phyloP scores from a whole-genome alignment of 2,329 filamentous ascomycete genomes.

The Beauveria varroae region DNA sequence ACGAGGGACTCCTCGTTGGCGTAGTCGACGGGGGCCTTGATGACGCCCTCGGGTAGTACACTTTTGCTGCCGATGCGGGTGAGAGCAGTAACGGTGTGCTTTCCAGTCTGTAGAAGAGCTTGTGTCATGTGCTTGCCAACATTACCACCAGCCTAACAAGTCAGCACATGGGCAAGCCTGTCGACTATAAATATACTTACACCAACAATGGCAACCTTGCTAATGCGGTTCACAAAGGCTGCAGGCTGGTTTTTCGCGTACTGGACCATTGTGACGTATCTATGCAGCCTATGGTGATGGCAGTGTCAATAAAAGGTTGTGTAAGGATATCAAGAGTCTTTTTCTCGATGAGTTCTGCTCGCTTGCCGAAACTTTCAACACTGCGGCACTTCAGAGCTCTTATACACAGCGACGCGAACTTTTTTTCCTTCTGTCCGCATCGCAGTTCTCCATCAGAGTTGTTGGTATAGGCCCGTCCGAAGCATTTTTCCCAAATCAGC shows the following conservation, averaged over 20 bases:
- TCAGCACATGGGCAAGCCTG: neutral
- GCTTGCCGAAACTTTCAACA: neutral
- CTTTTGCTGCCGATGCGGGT: constrained; percentile 36
- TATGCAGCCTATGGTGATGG: neutral
- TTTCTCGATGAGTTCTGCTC: neutral
- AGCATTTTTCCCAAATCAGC: neutral
- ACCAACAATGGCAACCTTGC: constrained; percentile 34
- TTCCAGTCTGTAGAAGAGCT: constrained; percentile 39
- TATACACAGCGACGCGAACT: neutral
- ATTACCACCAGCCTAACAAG: constrained; percentile 30
- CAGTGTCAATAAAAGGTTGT: neutral
- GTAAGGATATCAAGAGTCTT: neutral
- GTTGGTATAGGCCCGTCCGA: neutral
- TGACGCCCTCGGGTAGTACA: constrained; percentile 36
- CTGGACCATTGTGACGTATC: neutral
- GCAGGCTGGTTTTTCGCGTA: constrained; percentile 22
- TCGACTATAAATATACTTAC: constrained; percentile 21
- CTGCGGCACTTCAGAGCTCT: neutral
- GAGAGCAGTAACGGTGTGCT: constrained; percentile 45
- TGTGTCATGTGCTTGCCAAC: constrained; percentile 32
- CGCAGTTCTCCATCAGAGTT: neutral
- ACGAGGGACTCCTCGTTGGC: constrained; percentile 34
- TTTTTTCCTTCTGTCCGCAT: neutral
- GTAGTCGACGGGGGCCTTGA: constrained; percentile 35
- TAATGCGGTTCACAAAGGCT: constrained; percentile 26